phyloP scores from a whole-genome alignment of 441 rosid species.

The Populus hybrid region DNA sequence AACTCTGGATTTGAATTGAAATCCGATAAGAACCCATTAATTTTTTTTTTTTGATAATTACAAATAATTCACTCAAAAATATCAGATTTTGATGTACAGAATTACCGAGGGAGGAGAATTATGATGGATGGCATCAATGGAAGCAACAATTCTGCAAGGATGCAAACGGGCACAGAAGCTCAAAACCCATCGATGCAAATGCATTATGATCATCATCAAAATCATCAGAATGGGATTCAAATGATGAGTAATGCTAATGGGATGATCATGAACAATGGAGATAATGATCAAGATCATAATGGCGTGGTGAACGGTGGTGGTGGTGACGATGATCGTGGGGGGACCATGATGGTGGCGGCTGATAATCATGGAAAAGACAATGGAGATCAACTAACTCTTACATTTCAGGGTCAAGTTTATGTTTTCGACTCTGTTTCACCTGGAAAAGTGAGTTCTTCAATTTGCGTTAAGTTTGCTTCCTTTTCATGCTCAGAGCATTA shows the following conservation, averaged over 20 bases:
- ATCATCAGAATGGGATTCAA: constrained; percentile 29
- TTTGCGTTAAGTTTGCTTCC: too few species aligned
- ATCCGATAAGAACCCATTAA: not conserved
- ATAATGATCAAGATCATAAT: not conserved
- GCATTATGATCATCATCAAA: constrained; percentile 36
- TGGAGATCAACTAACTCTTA: constrained; percentile 58
- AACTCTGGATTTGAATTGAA: not conserved
- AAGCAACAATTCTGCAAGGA: constrained; percentile 23
- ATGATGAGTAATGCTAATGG: constrained; percentile 37
- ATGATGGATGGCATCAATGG: constrained; percentile 51
- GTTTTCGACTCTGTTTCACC: constrained; percentile 56
- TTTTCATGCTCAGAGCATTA: too few species aligned
- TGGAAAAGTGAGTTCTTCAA: constrained; percentile 43
- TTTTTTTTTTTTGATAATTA: not conserved
- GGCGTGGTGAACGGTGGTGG: constrained; percentile 39
- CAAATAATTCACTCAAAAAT: not conserved
- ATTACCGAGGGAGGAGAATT: not conserved
- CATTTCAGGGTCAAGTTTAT: constrained; percentile 74
- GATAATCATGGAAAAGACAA: constrained; percentile 33
- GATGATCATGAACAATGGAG: constrained; percentile 35
- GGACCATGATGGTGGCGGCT: not conserved
- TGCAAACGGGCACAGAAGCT: constrained; percentile 33
- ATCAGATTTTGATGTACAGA: not conserved
- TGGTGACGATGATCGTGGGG: constrained; percentile 35
- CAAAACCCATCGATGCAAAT: constrained; percentile 30